Conservation (phyloP, 495 filamentous ascomycete species). For the Xylaria grammica region DNA sequence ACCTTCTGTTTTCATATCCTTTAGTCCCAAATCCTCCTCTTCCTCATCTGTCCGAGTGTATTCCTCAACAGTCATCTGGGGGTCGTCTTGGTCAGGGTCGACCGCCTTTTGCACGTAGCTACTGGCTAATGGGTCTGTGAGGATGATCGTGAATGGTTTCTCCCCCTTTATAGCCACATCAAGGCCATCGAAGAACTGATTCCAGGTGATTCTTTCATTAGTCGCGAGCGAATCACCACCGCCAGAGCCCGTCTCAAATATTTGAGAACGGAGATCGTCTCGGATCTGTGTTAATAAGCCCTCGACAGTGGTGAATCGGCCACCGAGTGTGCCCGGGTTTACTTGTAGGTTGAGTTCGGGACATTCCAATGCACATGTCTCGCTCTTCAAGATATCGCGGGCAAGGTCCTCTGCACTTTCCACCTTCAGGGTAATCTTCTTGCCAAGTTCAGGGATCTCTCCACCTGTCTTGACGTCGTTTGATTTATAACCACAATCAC, state of each 20-base stretch:
- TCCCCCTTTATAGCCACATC: slow-evolving; percentile 80
- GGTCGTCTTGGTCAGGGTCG: slow-evolving; percentile 70
- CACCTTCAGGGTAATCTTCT: slow-evolving; percentile 79
- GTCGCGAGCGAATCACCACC: slow-evolving; percentile 73
- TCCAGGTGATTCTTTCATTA: slow-evolving; percentile 72
- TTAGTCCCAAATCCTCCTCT: slow-evolving; percentile 86
- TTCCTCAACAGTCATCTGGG: slow-evolving; percentile 80
- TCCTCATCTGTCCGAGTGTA: slow-evolving; percentile 89
- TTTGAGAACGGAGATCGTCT: slow-evolving; percentile 81
- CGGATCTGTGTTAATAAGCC: slow-evolving; percentile 92
- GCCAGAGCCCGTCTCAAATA: slow-evolving; percentile 71
- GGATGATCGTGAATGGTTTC: slow-evolving; percentile 80
- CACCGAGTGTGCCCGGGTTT: slow-evolving; percentile 89
- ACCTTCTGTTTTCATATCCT: slow-evolving; percentile 89
- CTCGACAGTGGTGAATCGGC: slow-evolving; percentile 97
- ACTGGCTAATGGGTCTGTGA: slow-evolving; percentile 86
- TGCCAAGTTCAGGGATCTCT: slow-evolving; percentile 84
- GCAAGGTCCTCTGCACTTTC: slow-evolving; percentile 76
- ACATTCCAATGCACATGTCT: slow-evolving; percentile 83
- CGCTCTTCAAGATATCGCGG: slow-evolving; percentile 94
- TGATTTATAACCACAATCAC: slow-evolving; percentile 88
- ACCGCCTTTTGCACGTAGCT: slow-evolving; percentile 92
- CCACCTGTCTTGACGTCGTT: slow-evolving; percentile 98
- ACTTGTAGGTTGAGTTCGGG: slow-evolving; percentile 84
- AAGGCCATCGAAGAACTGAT: slow-evolving; percentile 76